phyloP scores from a whole-genome alignment of 768 basidiomycete species.

The Amanita polypyramis region DNA sequence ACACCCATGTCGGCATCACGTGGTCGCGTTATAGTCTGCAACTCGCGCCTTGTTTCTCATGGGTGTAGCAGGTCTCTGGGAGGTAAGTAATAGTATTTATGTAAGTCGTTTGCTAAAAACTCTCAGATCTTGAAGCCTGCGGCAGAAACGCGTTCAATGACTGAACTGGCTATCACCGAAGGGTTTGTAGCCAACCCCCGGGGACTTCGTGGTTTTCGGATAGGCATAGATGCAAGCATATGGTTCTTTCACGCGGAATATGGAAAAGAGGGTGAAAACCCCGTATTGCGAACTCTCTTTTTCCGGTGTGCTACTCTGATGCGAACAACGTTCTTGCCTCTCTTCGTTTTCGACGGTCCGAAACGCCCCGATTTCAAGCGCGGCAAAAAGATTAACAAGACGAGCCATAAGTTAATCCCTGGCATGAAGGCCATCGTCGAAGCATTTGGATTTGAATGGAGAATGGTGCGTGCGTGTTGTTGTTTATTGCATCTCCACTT shows the following conservation, averaged over 20 bases:
- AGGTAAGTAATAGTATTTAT: slow-evolving; percentile 21
- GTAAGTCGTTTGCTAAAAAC: not conserved
- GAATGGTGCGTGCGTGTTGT: slow-evolving; percentile 32
- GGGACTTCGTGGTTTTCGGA: slow-evolving; percentile 59
- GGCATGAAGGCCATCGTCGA: slow-evolving; percentile 74
- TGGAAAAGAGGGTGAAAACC: slow-evolving; percentile 76
- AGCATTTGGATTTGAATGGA: slow-evolving; percentile 74
- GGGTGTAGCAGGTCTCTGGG: slow-evolving; percentile 31
- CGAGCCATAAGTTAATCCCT: slow-evolving; percentile 53
- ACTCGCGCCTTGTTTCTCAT: too few relatives aligned
- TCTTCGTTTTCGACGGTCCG: slow-evolving; percentile 91
- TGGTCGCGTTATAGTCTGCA: not conserved
- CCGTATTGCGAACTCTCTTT: slow-evolving; percentile 72
- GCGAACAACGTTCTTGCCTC: slow-evolving; percentile 68
- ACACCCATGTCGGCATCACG: slow-evolving; percentile 1
- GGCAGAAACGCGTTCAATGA: slow-evolving; percentile 61
- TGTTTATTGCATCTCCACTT: slow-evolving; percentile 13
- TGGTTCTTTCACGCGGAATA: slow-evolving; percentile 78
- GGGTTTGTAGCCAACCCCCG: slow-evolving; percentile 62
- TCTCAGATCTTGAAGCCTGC: slow-evolving; percentile 31
- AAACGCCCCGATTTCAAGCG: slow-evolving; percentile 75
- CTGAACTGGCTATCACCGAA: slow-evolving; percentile 62
- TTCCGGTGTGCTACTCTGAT: slow-evolving; percentile 78
- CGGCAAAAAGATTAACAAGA: slow-evolving; percentile 57
- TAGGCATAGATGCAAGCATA: slow-evolving; percentile 84